Conservation (phyloP, 331 rosid species). For the Quercus lobata region DNA sequence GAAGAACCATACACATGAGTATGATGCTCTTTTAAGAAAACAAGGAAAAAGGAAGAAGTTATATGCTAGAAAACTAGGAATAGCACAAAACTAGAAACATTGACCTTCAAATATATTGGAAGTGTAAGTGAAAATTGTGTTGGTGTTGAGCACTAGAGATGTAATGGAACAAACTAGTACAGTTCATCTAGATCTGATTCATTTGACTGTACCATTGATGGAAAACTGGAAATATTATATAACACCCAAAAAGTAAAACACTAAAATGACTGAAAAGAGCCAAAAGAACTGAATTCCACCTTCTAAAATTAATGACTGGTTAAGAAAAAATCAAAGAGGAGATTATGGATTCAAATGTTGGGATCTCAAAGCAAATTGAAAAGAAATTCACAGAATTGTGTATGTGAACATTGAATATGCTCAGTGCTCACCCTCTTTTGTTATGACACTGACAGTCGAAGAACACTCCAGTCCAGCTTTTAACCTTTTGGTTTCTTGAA, state of each 20-base stretch:
- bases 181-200: too few relatives aligned
- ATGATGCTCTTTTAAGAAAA: not conserved
- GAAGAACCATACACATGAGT: not conserved
- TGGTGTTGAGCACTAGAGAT: too few relatives aligned
- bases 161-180: too few relatives aligned
- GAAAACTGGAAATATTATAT: too few relatives aligned
- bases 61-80: not conserved
- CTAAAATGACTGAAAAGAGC: not conserved
- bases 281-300: too few relatives aligned
- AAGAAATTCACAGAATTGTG: slow-evolving; percentile 3
- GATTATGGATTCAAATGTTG: slow-evolving; percentile 17
- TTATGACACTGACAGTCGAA: too few relatives aligned
- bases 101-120: not conserved
- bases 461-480: not conserved
- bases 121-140: not conserved
- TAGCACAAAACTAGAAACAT: not conserved
- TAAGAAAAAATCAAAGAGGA: not conserved
- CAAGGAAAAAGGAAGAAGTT: not conserved
- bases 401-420: slow-evolving; percentile 14
- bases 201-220: not conserved
- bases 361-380: not conserved
- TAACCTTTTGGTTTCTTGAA: slow-evolving; percentile 61
- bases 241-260: too few relatives aligned
- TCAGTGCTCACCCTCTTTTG: slow-evolving; percentile 30
- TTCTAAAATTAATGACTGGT: not conserved